Base-by-base conservation (phyloP, 345 rosid genomes). In the Fremontodendron californicum region DNA sequence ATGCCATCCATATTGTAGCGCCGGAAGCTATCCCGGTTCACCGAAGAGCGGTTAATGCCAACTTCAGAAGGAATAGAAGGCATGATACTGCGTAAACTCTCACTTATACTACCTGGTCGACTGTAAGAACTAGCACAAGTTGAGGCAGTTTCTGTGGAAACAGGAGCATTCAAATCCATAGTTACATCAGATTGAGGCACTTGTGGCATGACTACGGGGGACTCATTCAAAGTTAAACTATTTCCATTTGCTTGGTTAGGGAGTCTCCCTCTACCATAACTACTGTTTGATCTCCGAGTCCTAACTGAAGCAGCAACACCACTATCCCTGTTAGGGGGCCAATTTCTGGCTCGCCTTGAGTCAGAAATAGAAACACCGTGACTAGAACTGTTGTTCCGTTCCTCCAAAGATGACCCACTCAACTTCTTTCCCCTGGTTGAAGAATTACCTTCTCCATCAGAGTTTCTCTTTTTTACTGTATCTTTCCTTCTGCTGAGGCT, bases 1-100 rank as follows among this genome's bases (percentile, higher is more conserved):
- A 96, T 90, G 64, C 95, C 99, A 79, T 90, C 96, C 87, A 90
- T 83, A 81, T 79, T 88, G 85, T 86, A 92, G 69, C 79, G 85
- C 54, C 75, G 82, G 75, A 90, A 89, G 80, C 87, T 85, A 60
- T 90, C 93, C 52, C 77, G 80, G 75, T 86, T 91, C 15, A 78
- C 45, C 67, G 83, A 75, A 62, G 92, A 82, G 76, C 65, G 87
- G 40, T 79, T 67, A 45, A 81, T 76, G 74, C 92, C 84, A 79
- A 78, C 70, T 77, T 88, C 93, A 57, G 87, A 89, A 64, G 90
- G 88, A 89, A 89, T 89, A 61, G 87, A 78, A 23, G 96, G 85
- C 76, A 85, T 52, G 45, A 75, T 63, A 78, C 89, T 83, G 76
- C 45, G 81, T 45, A 87, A 71, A 66, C 85, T 81, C 61, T 81